A percentile compares a stretch with the other conserved stretches of the same genome.
Evolutionary conservation across 129 eudicot species (phyloP).

Genomic region (Saussurea involucrata): DNA sequence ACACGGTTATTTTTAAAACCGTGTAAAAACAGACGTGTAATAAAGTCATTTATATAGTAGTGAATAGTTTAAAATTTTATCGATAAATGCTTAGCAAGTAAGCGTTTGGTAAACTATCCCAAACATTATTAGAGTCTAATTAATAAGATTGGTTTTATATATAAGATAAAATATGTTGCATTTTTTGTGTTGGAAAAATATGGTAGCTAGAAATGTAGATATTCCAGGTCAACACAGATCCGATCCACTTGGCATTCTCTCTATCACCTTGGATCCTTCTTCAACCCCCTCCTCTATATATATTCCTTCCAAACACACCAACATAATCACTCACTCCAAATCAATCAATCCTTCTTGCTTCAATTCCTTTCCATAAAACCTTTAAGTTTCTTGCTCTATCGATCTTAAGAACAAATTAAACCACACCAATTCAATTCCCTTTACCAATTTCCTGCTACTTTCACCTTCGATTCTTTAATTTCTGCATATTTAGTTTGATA

Average conservation of each 20-base stretch:
- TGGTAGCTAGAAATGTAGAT: background rate
- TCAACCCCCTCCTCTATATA: slow-evolving; percentile 20
- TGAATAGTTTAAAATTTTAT: too few species aligned
- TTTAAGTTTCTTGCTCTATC: background rate
- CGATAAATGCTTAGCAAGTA: too few species aligned
- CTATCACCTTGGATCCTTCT: slow-evolving; percentile 24
- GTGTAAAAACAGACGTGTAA: too few species aligned
- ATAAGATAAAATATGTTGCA: too few species aligned
- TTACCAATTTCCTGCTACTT: too few species aligned
- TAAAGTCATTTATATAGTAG: too few species aligned
- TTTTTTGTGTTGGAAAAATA: too few species aligned
- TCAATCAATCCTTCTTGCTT: background rate
- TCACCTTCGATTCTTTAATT: too few species aligned
- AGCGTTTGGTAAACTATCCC: too few species aligned
- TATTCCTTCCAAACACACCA: slow-evolving; percentile 21
- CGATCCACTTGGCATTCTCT: slow-evolving; percentile 19
- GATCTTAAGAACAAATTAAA: background rate
- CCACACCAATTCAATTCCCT: background rate
- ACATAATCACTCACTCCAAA: slow-evolving; percentile 27
- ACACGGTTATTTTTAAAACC: too few species aligned
- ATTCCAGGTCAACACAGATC: slow-evolving; percentile 21
- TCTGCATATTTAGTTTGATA: background rate
- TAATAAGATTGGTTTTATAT: too few species aligned
- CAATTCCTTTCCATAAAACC: slow-evolving; percentile 12
- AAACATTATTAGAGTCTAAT: too few species aligned